These are phyloP conservation scores for Colletotrichum lentis DNA, from an alignment of 2,329 filamentous ascomycete genomes.

Conservation along the genomic window DNA sequence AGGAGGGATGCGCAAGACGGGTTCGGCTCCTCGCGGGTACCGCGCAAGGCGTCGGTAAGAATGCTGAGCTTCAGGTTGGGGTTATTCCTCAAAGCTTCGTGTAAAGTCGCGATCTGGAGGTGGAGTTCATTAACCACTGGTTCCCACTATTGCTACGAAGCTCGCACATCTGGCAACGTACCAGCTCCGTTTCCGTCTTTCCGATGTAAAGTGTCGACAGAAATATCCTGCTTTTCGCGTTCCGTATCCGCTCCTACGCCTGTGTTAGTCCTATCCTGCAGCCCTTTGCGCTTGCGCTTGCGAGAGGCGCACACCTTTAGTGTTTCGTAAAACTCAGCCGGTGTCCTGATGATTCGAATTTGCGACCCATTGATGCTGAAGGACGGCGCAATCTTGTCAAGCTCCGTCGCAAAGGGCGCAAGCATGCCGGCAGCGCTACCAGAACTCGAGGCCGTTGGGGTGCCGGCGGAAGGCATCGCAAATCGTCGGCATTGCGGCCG, in stretches of 20 bases:
- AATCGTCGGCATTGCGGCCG: conserved; percentile 38
- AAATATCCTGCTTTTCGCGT: conserved; percentile 82
- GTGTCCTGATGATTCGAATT: conserved; percentile 80
- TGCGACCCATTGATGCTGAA: conserved; percentile 86
- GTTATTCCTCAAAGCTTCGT: conserved; percentile 76
- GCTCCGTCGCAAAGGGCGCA: conserved; percentile 69
- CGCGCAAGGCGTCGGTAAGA: conserved; percentile 88
- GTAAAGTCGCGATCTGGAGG: conserved; percentile 74
- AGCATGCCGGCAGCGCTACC: conserved; percentile 52
- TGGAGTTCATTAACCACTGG: background rate
- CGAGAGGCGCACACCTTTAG: conserved; percentile 72
- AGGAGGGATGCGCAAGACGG: conserved; percentile 89
- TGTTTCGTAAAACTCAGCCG: conserved; percentile 88
- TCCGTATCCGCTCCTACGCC: conserved; percentile 76
- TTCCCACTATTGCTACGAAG: no score
- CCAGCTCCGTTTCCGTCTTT: conserved; percentile 87
- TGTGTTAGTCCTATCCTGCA: conserved; percentile 15
- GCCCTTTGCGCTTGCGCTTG: background rate
- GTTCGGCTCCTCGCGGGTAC: conserved; percentile 87
- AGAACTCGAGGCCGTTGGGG: conserved; percentile 39
- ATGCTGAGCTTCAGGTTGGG: conserved; percentile 84
- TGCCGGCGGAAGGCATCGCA: conserved; percentile 35
- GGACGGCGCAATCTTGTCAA: conserved; percentile 89
- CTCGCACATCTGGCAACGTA: conserved; percentile 46
- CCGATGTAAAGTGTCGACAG: conserved; percentile 97